Base-by-base conservation (phyloP, 495 filamentous ascomycete genomes). In the Chlorociboria aeruginascens region DNA sequence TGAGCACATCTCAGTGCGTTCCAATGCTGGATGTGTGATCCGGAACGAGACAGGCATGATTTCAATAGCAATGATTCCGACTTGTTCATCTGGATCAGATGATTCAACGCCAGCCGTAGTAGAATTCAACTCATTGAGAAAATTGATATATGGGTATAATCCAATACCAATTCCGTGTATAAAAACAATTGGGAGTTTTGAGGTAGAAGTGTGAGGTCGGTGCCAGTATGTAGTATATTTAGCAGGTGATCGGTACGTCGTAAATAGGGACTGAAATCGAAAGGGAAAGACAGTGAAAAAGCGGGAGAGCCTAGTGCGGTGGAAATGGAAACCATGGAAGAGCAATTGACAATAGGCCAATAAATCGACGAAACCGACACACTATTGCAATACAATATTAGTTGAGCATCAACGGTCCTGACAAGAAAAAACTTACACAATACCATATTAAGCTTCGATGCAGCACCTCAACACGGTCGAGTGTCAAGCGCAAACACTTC, bases 91-190 rank as follows among this genome's bases (percentile, higher is more conserved):
- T 8, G 56, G 57, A 31, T 53, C 53, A 7, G 40, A 46, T 7
- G 32, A 49, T 29, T 53, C 43, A 6, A 52, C 8, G 6, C 56
- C 52, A 25, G 20, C 4, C 25, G 49, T 40, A 30, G 67, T 63
- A 12, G 53, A 40, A 48, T 71, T 73, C 13, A 83, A 58, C 36
- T 72, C 63, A 17, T 53, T 53, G 1, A 84, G 64, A 58, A 83
- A 80, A 30, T 60, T 58, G 11, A 66, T 65, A 48, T 85, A 85
- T 2, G 80, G 68, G 57, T 73, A 78, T 11, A 83, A 68, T 0
- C 81, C 81, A 45, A 84, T 75, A 25, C 80, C 79, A 42, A 85
- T 82, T n/a, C 81, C 81, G 56, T 85, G 81, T 14, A 84, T 66
- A 59, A 84, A 83, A 3, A 85, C 58, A 37, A 84, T 54, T 0